Base-by-base conservation (phyloP, 768 basidiomycete species). In the Strobilomyces echinocephalus region DNA sequence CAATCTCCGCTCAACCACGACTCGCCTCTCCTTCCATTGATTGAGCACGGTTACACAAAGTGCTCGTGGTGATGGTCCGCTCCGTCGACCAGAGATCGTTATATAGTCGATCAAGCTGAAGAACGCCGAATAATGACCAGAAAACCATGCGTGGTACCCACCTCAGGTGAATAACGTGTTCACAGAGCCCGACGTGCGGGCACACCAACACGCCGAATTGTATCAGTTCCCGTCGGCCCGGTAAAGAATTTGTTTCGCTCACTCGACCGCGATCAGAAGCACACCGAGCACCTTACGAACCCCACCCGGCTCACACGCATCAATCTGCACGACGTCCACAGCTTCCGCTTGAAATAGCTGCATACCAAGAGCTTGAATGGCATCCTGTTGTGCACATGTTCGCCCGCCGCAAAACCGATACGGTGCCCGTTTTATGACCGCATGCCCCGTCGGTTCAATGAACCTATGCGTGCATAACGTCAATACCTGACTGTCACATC, bases 341-440 rank as follows among this genome's bases (percentile, higher is more conserved):
- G 92, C 91, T 20, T 90, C 83, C 0, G 84, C 84, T 62, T 93
- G 91, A 12, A 97, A 77, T 8, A 97, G 76, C 68, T 95, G 94
- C 24, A 24, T 24, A 24, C 24, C 2, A 4, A 24, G 4, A 24
- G 24, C 73, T 95, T 95, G 80, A 95, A 95, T n/a, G 88, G 79
- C 79, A 95, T 91, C 46, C 89, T 80, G 70, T 95, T 95, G 68
- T 97, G 92, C 1, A 90, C 92, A 61, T 95, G 93, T 73, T 97
- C 94, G 26, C 92, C 94, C 0, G 94, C 95, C 4, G 93, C 92
- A 36, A 95, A 92, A 30, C 91, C 90, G 56, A 95, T 94, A 69
- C 8, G 84, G 76, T 8, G 80, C 88, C 65, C 81, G 87, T 54
- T 90, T 82, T 54, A 92, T 84, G 9, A 84, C 76, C 20, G 88